These are phyloP conservation scores for Rhynchosporium secalis DNA, from an alignment of 2,329 filamentous ascomycete species.

Conservation along the genomic window DNA sequence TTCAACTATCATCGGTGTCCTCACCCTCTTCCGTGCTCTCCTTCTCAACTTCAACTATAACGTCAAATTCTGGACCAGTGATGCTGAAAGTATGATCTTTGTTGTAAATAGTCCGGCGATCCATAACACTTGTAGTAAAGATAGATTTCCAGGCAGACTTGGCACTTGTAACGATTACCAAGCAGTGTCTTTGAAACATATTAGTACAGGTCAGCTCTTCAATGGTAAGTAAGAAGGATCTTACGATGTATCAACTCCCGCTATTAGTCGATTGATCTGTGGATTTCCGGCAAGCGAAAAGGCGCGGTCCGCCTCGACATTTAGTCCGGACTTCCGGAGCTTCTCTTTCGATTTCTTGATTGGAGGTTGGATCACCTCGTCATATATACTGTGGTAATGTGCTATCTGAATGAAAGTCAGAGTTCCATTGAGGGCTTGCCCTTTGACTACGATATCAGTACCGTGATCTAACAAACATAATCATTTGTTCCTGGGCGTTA, in stretches of 20 bases:
- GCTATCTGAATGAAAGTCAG: constrained; percentile 28
- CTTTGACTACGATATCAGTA: constrained; percentile 20
- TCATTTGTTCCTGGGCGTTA: constrained; percentile 11
- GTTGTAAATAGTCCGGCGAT: constrained; percentile 41
- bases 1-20: constrained; percentile 9
- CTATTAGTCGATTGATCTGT: not conserved
- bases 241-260: constrained; percentile 12
- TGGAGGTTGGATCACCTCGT: constrained; percentile 13
- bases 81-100: constrained; percentile 9
- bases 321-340: constrained; percentile 15
- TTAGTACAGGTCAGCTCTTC: not conserved
- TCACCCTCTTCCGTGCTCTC: constrained; percentile 59
- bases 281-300: not conserved
- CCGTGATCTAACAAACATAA: constrained; percentile 24
- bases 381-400: constrained; percentile 12
- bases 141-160: constrained; percentile 91
- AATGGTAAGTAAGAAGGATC: not conserved
- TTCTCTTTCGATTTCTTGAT: constrained; percentile 19
- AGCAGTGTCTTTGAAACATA: constrained; percentile 55
- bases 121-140: constrained; percentile 85
- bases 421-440: constrained; percentile 8
- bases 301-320: not conserved
- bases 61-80: not conserved
- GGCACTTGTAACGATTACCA: constrained; percentile 86
- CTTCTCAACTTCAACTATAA: not conserved